These are phyloP conservation scores for Didymella lethalis DNA, from an alignment of 2,329 filamentous ascomycete species.

Conservation along the genomic window DNA sequence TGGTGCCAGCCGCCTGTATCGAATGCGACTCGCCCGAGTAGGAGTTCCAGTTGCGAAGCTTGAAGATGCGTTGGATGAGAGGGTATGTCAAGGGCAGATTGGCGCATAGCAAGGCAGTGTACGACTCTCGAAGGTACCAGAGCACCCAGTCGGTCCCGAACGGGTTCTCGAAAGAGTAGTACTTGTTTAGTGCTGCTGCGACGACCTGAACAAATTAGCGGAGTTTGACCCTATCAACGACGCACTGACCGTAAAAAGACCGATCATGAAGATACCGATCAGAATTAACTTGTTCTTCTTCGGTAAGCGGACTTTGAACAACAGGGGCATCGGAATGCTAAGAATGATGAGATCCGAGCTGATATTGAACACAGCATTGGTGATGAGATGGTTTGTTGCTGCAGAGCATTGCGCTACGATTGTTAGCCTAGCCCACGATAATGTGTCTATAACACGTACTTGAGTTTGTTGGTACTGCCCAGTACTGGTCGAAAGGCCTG, in stretches of 20 bases:
- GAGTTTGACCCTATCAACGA: background rate
- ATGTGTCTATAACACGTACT: conserved; percentile 24
- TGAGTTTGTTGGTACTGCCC: conserved; percentile 56
- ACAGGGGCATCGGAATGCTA: conserved; percentile 56
- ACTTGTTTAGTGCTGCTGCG: conserved; percentile 67
- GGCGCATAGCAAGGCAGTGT: conserved; percentile 66
- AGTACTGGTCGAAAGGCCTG: conserved; percentile 61
- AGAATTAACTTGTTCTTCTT: conserved; percentile 62
- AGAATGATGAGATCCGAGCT: conserved; percentile 57
- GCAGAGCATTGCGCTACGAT: conserved; percentile 52
- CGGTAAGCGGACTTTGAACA: conserved; percentile 54
- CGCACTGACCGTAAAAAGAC: conserved; percentile 49
- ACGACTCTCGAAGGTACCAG: conserved; percentile 67
- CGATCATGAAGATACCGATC: conserved; percentile 64
- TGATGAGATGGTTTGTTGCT: conserved; percentile 53
- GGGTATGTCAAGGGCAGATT: conserved; percentile 69
- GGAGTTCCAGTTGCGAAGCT: conserved; percentile 44
- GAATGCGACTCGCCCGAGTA: conserved; percentile 26
- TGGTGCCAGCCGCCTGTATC: conserved; percentile 10
- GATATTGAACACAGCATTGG: conserved; percentile 55
- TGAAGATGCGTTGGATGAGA: conserved; percentile 60
- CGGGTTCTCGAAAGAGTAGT: conserved; percentile 66
- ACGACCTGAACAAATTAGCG: conserved; percentile 53
- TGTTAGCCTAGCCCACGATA: conserved; percentile 1
- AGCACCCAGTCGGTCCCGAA: conserved; percentile 65